Evolutionary conservation across 495 filamentous ascomycete genomes (phyloP), one percentile per base, ranked within the genome.

Genomic region (Trichoderma gamsii): DNA sequence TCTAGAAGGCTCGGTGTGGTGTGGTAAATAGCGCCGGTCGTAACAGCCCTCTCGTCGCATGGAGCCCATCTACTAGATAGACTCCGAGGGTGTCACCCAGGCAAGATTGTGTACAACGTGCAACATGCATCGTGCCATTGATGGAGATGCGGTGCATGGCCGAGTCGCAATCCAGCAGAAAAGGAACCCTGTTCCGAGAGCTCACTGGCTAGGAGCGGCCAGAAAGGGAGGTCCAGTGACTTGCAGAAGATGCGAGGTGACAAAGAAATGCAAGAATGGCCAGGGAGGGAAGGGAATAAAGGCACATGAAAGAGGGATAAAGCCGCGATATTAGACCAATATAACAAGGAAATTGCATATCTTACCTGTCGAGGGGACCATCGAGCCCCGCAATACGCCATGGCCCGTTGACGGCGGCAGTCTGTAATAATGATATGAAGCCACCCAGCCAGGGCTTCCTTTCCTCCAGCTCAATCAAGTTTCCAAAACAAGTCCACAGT

Each of bases 341-440:
- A 70, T 70, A 51, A 70, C 67, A 73, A 73, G 66, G 44, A 76
- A 73, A 76, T 70, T 65, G 72, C 69, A 70, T 67, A 44, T 63
- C 93, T 89, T 87, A 97, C 93, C 91, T 93, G 85, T 97, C 92
- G 77, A 97, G 81, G 71, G 87, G 83, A 67, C 92, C 88, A 77
- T 93, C 84, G 11, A 89, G 86, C 74, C 83, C 82, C 77, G 90
- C 92, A 46, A 96, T 75, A 77, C 79, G 82, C 72, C 92, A 89
- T 70, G 91, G 90, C 49, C 92, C 90, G 71, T 79, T 80, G 72
- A 94, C 75, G 72, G 86, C 81, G 69, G 85, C 82, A 81, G 89
- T 88, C 78, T 93, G 92, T 67, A 88, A 72, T 73, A 97, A 83
- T 65, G 89, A 87, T 44, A 93, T 72, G 66, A 85, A 75, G 72